phyloP scores from a whole-genome alignment of 805 yeast genomes.

The Metschnikowia henanensis region DNA sequence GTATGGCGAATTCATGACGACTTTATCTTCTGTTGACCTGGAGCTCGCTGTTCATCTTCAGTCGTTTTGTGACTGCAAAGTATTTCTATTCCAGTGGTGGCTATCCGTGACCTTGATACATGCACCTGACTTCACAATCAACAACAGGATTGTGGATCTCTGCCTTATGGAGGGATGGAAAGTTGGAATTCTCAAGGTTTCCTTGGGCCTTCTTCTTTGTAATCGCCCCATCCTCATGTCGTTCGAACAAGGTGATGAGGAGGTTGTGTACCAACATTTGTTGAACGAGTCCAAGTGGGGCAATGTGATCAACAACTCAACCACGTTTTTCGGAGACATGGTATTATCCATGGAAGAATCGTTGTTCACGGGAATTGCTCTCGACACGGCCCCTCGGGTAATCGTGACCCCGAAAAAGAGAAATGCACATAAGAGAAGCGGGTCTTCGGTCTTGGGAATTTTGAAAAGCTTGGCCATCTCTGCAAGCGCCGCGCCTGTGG shows the following conservation, averaged over 20 bases:
- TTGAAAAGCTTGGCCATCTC: slow-evolving; percentile 29
- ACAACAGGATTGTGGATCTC: slow-evolving; percentile 51
- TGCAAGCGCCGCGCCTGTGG: slow-evolving; percentile 11
- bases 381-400: slow-evolving; percentile 3
- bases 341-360: slow-evolving; percentile 37
- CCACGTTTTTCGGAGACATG: slow-evolving; percentile 39
- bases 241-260: slow-evolving; percentile 35
- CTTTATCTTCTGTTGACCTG: slow-evolving; percentile 42
- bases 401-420: slow-evolving; percentile 5
- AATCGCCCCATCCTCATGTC: slow-evolving; percentile 47
- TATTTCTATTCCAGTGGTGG: slow-evolving; percentile 66
- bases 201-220: slow-evolving; percentile 49
- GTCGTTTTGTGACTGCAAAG: slow-evolving; percentile 42
- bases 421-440: slow-evolving; percentile 13
- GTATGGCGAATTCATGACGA: slow-evolving; percentile 48
- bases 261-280: slow-evolving; percentile 43
- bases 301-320: slow-evolving; percentile 34
- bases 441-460: slow-evolving; percentile 28
- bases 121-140: slow-evolving; percentile 52
- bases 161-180: slow-evolving; percentile 55
- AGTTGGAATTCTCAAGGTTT: slow-evolving; percentile 51
- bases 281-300: slow-evolving; percentile 47
- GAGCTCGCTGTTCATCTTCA: slow-evolving; percentile 45
- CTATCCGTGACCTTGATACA: slow-evolving; percentile 58
- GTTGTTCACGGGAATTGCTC: slow-evolving; percentile 20